These are phyloP conservation scores for Pseudogymnoascus sp. DNA, from an alignment of 2,329 filamentous ascomycete species.

Conservation along the genomic window DNA sequence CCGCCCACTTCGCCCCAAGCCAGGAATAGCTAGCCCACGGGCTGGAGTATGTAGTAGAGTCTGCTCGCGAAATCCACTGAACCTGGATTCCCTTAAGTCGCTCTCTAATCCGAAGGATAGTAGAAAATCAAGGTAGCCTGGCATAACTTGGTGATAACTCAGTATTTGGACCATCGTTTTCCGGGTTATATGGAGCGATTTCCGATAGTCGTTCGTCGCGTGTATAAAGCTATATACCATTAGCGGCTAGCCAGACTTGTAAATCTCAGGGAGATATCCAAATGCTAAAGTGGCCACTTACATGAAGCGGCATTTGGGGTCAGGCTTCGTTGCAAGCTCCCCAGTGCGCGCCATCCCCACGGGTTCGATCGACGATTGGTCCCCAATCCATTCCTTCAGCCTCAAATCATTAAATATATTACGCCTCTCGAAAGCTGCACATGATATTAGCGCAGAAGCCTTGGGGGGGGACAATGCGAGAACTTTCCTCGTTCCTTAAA, in stretches of 20 bases:
- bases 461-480: background rate
- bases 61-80: slow-evolving; percentile 25
- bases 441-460: background rate
- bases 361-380: background rate
- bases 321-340: background rate
- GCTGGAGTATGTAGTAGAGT: slow-evolving; percentile 15
- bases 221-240: slow-evolving; percentile 22
- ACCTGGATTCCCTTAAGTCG: slow-evolving; percentile 23
- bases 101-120: slow-evolving; percentile 27
- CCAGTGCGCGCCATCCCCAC: background rate
- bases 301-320: slow-evolving; percentile 28
- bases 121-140: slow-evolving; percentile 30
- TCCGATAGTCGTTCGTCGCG: slow-evolving; percentile 18
- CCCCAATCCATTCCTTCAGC: slow-evolving; percentile 12
- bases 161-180: slow-evolving; percentile 26
- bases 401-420: background rate
- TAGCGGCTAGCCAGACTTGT: background rate
- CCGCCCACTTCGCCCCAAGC: slow-evolving; percentile 22
- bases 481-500: background rate
- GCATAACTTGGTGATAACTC: slow-evolving; percentile 31
- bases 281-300: slow-evolving; percentile 15
- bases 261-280: background rate
- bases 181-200: slow-evolving; percentile 18
- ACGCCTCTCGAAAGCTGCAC: background rate
- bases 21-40: slow-evolving; percentile 16